Base-by-base conservation (phyloP, 345 rosid genomes). In the Citrus sp. region DNA sequence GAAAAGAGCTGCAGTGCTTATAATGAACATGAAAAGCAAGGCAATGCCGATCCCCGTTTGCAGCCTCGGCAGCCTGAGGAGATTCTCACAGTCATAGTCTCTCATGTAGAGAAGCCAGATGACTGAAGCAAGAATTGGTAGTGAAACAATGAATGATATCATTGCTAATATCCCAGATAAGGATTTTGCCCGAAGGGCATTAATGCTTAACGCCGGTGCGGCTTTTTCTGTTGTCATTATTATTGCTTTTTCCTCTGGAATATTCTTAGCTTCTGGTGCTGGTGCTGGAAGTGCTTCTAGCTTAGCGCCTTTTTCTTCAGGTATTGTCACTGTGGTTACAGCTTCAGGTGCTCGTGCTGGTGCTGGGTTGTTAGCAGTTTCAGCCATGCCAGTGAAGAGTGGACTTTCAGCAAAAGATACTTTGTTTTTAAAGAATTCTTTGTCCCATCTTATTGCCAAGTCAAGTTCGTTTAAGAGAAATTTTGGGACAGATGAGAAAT, bases 81-180 rank as follows among this genome's bases (percentile, higher is more conserved):
- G 84, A 55, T 78, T 79, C 69, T 94, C 97, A 73, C 98, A 93
- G 70, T 89, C 97, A 30, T 88, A 91, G 84, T 85, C 86, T 72
- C 86, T 88, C 94, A 93, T 93, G 89, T 84, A 90, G 4, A 93
- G 78, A 13, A 91, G 83, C 93, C 92, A 90, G 21, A 87, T 83
- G 22, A 81, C 88, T 12, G 86, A 84, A 16, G 90, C 96, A 2
- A 94, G 85, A n/a, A 91, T 65, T 0, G 94, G 88, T 5, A 93
- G 91, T 2, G 96, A 90, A n/a, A 93, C 80, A 22, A 93, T 59
- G 56, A 89, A 83, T 0, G 92, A 79, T 62, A 87, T 54, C 24
- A 88, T 80, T 1, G 88, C 78, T 25, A 90, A 67, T 0, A 90
- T 25, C 32, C 90, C 87, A 1, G 83, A 71, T 58, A 88, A 8